Percentiles rank a stretch among this genome's conserved stretches.
Evolutionary conservation across 495 filamentous ascomycete genomes (phyloP).

Genomic region (Friedmanniomyces endolithicus): DNA sequence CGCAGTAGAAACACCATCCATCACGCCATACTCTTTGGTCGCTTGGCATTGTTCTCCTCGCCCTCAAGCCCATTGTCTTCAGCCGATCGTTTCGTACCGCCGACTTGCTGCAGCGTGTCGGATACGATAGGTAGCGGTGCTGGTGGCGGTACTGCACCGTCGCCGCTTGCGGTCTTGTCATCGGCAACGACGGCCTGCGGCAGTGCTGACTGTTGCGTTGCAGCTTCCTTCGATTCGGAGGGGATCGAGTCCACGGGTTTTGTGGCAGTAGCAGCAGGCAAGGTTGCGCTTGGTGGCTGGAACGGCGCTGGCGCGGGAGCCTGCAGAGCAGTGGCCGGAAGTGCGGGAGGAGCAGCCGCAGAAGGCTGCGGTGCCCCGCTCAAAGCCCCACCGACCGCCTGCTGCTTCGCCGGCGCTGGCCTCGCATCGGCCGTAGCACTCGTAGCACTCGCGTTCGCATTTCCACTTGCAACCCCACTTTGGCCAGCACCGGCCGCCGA

Average conservation of each 20-base stretch:
- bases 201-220: too few relatives aligned
- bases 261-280: too few relatives aligned
- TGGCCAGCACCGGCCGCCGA: not conserved
- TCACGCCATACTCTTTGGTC: not conserved
- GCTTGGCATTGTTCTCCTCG: not conserved
- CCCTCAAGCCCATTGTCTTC: not conserved
- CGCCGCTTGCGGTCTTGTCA: too few relatives aligned
- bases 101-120: not conserved
- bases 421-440: not conserved
- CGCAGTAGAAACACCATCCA: not conserved
- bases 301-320: too few relatives aligned
- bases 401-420: not conserved
- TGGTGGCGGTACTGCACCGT: not conserved
- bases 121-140: not conserved
- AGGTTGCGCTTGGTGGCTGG: too few relatives aligned
- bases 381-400: not conserved
- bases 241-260: too few relatives aligned
- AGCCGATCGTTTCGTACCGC: not conserved
- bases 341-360: not conserved
- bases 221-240: too few relatives aligned
- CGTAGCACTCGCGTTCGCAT: not conserved
- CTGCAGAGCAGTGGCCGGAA: not conserved
- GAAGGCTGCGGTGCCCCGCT: not conserved
- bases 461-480: not conserved
- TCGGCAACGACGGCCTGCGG: too few relatives aligned